Percentiles rank a stretch among this genome's conserved stretches.
phyloP scores from a whole-genome alignment of 225 moss, liverwort and hornwort genomes.

The Climacium dendroides region DNA sequence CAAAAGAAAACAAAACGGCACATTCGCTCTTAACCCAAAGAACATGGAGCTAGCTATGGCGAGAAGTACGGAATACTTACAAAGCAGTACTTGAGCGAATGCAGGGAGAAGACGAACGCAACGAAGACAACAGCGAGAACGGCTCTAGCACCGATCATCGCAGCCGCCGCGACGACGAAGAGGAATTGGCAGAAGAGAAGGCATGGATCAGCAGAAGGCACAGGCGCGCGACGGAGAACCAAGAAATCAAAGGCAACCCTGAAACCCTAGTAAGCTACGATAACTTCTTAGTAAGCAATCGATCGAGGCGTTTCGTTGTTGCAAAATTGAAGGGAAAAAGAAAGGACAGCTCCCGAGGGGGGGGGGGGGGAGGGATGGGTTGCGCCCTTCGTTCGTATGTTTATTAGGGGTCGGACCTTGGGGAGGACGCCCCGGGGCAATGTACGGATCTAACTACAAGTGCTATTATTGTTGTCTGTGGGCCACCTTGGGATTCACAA shows the following conservation, averaged over 20 bases:
- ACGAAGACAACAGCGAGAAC: neutral
- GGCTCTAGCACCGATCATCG: slow-evolving; percentile 11
- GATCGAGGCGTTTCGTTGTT: neutral
- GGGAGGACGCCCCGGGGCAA: neutral
- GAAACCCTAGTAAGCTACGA: neutral
- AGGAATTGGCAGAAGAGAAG: neutral
- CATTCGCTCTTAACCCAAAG: neutral
- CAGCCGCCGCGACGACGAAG: neutral
- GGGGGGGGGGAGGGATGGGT: too few relatives aligned
- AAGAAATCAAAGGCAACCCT: accelerated
- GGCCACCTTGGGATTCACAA: neutral
- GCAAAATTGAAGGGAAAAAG: too few relatives aligned
- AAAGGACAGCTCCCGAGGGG: neutral
- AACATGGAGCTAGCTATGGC: neutral
- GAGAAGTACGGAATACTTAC: neutral
- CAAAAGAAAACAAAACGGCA: neutral
- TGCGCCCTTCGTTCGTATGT: too few relatives aligned
- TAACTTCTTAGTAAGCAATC: neutral
- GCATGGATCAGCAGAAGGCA: neutral
- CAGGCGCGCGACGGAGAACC: neutral
- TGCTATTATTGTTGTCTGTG: neutral
- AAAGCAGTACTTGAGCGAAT: slow-evolving; percentile 20
- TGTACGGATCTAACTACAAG: neutral
- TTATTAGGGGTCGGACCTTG: too few relatives aligned
- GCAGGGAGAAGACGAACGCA: slow-evolving; percentile 7